These are phyloP conservation scores for Aspergillus nanangensis DNA, from an alignment of 495 filamentous ascomycete genomes.

Conservation along the genomic window DNA sequence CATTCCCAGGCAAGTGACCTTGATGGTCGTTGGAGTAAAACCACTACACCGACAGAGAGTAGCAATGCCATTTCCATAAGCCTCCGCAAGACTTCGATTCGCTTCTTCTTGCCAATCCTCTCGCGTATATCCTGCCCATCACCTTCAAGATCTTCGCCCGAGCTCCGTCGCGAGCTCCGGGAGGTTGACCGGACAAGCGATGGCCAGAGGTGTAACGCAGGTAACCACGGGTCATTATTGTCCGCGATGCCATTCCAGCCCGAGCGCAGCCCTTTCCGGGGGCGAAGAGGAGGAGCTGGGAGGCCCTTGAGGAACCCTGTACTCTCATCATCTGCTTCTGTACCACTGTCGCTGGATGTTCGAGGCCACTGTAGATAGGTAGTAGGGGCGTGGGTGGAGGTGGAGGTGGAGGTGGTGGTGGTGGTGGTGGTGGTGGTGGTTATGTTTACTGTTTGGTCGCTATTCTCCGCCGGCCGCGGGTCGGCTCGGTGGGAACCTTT, in stretches of 20 bases:
- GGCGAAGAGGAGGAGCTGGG: constrained; percentile 65
- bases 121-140: constrained; percentile 22
- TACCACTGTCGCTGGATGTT: constrained; percentile 78
- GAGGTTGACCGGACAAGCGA: constrained; percentile 28
- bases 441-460: no score
- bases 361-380: constrained; percentile 34
- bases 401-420: no score
- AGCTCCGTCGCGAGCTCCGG: constrained; percentile 35
- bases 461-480: constrained; percentile 17
- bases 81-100: constrained; percentile 42
- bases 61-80: constrained; percentile 40
- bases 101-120: constrained; percentile 28
- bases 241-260: constrained; percentile 41
- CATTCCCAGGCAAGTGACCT: constrained; percentile 35
- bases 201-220: constrained; percentile 32
- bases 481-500: constrained; percentile 24
- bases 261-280: constrained; percentile 68
- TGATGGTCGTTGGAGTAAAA: constrained; percentile 27
- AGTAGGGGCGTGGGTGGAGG: constrained; percentile 17
- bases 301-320: constrained; percentile 68
- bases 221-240: constrained; percentile 29
- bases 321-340: constrained; percentile 85
- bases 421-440: no score
- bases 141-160: constrained; percentile 31
- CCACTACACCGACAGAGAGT: constrained; percentile 39